These are phyloP conservation scores for Sporothrix dimorphospora DNA, from an alignment of 2,329 filamentous ascomycete species.

Conservation along the genomic window DNA sequence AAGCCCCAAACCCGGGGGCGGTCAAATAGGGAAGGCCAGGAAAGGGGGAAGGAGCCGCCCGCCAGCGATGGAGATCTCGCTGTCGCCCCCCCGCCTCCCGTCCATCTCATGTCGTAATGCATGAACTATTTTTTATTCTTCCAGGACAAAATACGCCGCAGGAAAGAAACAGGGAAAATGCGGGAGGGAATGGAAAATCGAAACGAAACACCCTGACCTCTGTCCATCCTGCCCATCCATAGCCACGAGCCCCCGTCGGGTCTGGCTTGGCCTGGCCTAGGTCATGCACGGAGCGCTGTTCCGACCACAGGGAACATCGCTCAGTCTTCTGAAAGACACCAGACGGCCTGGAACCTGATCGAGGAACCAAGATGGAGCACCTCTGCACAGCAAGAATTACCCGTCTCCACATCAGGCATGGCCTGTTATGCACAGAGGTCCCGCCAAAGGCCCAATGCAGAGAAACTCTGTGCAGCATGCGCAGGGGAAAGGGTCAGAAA, in stretches of 20 bases:
- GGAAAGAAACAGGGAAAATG: constrained; percentile 11
- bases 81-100: neutral
- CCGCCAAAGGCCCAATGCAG: neutral
- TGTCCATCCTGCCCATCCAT: neutral
- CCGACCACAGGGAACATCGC: neutral
- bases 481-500: neutral
- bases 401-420: neutral
- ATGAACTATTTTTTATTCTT: neutral
- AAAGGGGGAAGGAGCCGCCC: constrained; percentile 13
- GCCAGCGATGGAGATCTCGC: constrained; percentile 2
- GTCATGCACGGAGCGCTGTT: neutral
- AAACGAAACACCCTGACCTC: constrained; percentile 8
- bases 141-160: neutral
- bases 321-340: neutral
- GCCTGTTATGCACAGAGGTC: neutral
- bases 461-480: neutral
- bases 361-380: neutral
- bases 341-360: neutral
- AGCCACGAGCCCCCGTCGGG: neutral
- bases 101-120: constrained; percentile 7
- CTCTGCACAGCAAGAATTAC: neutral
- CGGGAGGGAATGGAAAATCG: constrained; percentile 6
- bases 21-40: neutral
- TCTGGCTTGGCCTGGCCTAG: neutral
- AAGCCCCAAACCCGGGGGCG: neutral